A percentile compares a stretch with the other conserved stretches of the same genome.
These are phyloP conservation scores for Phytophthora macrochlamydospora DNA, from an alignment of 352 stramenopile genomes.

Conservation along the genomic window DNA sequence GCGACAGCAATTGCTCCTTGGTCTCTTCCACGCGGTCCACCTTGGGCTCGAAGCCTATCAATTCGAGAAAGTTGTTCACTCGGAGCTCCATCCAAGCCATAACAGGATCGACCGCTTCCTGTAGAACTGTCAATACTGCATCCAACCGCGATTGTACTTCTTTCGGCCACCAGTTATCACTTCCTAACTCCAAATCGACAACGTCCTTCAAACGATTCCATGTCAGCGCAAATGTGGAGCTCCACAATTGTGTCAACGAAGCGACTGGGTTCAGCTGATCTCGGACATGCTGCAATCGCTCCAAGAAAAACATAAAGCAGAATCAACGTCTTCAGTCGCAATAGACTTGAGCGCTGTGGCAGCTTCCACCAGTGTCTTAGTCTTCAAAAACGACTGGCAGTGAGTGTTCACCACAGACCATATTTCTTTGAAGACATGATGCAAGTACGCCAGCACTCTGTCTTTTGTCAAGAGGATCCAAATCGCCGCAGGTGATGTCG, in stretches of 20 bases:
- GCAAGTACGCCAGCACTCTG: constrained; percentile 8
- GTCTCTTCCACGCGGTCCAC: constrained; percentile 19
- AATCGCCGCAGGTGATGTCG: constrained; percentile 25
- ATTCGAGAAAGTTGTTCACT: constrained; percentile 17
- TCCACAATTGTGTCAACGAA: constrained; percentile 1
- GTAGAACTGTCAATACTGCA: constrained; percentile 7
- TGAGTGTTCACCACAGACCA: background rate
- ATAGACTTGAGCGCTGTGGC: constrained; percentile 11
- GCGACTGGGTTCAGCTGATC: constrained; percentile 4
- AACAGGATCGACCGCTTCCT: constrained; percentile 5
- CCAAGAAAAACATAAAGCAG: constrained; percentile 4
- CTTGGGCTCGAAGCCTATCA: constrained; percentile 13
- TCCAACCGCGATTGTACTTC: too few species aligned
- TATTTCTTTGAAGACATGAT: background rate
- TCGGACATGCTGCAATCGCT: constrained; percentile 2
- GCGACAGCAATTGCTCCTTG: constrained; percentile 15
- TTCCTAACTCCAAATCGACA: constrained; percentile 3
- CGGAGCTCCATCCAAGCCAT: constrained; percentile 2
- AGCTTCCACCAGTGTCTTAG: constrained; percentile 3
- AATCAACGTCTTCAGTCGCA: background rate
- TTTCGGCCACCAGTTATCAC: too few species aligned
- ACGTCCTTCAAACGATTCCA: constrained; percentile 1
- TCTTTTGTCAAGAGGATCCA: constrained; percentile 7
- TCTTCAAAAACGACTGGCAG: constrained; percentile 12
- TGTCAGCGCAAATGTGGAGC: too few species aligned